These are phyloP conservation scores for Fusarium anguioides DNA, from an alignment of 2,329 filamentous ascomycete genomes.

Conservation along the genomic window DNA sequence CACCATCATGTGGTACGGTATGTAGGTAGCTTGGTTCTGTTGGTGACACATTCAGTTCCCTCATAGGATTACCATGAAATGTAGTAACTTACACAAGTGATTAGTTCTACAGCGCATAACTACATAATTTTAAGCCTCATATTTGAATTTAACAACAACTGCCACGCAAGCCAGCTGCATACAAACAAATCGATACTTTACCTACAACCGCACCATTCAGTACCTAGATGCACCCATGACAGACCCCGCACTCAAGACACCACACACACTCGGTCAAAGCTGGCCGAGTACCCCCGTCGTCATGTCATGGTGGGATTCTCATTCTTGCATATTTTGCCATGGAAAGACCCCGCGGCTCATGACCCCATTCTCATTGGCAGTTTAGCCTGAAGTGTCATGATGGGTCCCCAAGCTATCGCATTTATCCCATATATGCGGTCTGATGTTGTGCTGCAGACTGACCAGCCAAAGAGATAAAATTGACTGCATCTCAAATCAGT, in stretches of 20 bases:
- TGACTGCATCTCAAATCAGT: slow-evolving; percentile 27
- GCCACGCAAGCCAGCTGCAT: neutral
- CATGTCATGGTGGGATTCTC: slow-evolving; percentile 2
- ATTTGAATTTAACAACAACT: neutral
- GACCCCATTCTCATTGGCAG: slow-evolving; percentile 35
- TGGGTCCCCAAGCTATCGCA: slow-evolving; percentile 37
- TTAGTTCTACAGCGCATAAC: neutral
- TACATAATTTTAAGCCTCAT: slow-evolving; percentile 14
- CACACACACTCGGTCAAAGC: slow-evolving; percentile 27
- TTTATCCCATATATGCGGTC: slow-evolving; percentile 34
- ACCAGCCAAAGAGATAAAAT: slow-evolving; percentile 28
- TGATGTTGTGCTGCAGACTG: slow-evolving; percentile 10
- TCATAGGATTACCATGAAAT: neutral
- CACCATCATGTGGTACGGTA: slow-evolving; percentile 6
- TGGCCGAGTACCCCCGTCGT: slow-evolving; percentile 21
- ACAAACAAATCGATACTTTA: neutral
- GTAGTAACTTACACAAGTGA: neutral
- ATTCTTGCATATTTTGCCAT: neutral
- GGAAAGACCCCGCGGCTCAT: slow-evolving; percentile 21
- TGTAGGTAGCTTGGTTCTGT: neutral
- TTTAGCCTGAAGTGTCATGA: slow-evolving; percentile 46
- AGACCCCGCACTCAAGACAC: slow-evolving; percentile 33
- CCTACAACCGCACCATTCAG: slow-evolving; percentile 42
- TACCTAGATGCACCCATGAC: slow-evolving; percentile 29
- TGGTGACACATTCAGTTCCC: neutral